phyloP scores from a whole-genome alignment of 2,329 filamentous ascomycete species.

The Colletotrichum sp. region DNA sequence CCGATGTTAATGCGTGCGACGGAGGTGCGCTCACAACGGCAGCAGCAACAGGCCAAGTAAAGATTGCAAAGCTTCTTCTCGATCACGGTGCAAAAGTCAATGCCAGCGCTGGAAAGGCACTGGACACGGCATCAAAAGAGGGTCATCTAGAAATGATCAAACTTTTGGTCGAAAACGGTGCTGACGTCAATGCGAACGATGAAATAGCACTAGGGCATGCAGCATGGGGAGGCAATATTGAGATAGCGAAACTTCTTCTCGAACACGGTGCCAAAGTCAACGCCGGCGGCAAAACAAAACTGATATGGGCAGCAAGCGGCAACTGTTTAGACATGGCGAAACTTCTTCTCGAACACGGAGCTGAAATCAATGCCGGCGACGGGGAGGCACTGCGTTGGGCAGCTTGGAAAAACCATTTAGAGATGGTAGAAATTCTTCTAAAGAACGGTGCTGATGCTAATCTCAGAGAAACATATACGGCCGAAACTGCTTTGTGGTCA shows the following conservation, averaged over 20 bases:
- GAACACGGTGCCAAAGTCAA: neutral
- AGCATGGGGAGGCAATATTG: no score
- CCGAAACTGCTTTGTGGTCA: fast-evolving
- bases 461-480: fast-evolving
- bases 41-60: fast-evolving
- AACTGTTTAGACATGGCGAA: neutral
- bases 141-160: neutral
- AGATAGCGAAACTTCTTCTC: neutral
- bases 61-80: neutral
- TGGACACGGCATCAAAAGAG: fast-evolving
- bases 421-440: neutral
- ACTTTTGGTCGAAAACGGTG: neutral
- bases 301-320: no score
- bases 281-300: neutral
- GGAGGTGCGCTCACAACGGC: fast-evolving
- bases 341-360: neutral
- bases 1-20: neutral
- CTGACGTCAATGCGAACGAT: neutral
- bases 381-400: no score
- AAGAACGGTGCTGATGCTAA: neutral
- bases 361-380: no score
- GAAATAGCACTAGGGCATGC: neutral
- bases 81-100: neutral
- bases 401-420: fast-evolving
- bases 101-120: neutral